Base-by-base conservation (phyloP, 352 stramenopile species). In the Pythium insidiosum region DNA sequence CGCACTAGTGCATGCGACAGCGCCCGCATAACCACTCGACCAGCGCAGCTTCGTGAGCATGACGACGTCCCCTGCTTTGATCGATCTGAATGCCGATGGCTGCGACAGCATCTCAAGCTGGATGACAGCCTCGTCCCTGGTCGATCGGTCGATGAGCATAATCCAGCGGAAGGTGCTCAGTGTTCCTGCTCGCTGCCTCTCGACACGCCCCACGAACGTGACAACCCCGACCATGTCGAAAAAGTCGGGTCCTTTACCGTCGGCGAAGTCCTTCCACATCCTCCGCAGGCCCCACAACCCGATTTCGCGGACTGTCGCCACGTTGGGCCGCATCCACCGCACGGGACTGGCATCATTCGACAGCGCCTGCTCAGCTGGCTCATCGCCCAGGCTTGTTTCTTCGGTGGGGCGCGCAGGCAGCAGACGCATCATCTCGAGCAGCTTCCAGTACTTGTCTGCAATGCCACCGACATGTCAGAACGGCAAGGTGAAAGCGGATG, bases 161-260 rank as follows among this genome's bases (percentile, higher is more conserved):
- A 88, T 38, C 72, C 68, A 85, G 13, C 75, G 65, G 25, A 61
- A 84, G 3, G 45, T 23, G 4, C 15, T 9, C 4, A 54, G 6
- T 36, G 16, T 20, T 19, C 16, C 6, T 33, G 10, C 65, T 19
- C 68, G 59, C 1, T 38, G 28, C 13, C 64, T 60, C 25, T 56
- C 69, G 19, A 80, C 59, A 18, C 59, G 63, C 1, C 68, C 64
- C 10, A 81, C 70, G 48, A 62, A 70, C 2, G 70, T 74, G 10
- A 85, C 38, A 0, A 88, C 64, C 2, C 75, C 75, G 12, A 84
- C 68, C 28, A 83, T 77, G 39, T 88, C 75, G 20, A 88, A 88
- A 38, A 68, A 37, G 2, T 63, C 44, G 0, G 42, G n/a, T 2
- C 51, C 44, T 1, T 56, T 34, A 2, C 18, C 9, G 12, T 19